Evolutionary conservation across 2,329 filamentous ascomycete species (phyloP), one percentile per base, ranked within the genome.

Genomic region (Pseudocercospora macadamiae): DNA sequence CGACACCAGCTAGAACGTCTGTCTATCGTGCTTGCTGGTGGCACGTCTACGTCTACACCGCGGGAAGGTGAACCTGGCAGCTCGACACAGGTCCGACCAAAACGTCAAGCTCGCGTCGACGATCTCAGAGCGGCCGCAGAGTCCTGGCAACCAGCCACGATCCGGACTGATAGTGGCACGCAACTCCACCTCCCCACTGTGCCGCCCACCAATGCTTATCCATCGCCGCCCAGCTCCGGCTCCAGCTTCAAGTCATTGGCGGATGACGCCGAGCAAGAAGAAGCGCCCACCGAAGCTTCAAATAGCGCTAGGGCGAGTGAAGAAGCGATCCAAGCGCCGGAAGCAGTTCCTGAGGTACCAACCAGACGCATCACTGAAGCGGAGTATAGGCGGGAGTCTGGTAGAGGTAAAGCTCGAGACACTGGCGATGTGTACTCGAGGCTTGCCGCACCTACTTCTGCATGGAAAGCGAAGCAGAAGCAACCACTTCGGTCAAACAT

Each of bases 391-490:
- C 10, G 23, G n/a, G 42, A 47, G 7, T 6, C 23, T 26, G 42
- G 42, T 26, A 47, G 23, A 18, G 19, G 9, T 47, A 26, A 28
- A 47, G 42, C 21, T 12, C 6, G 28, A 9, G n/a, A 19, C 21
- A 16, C 14, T 28, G 30, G 32, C 19, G 48, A 51, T 25, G n/a
- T 14, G 5, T 34, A 36, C 18, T 36, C 48, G 16, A 51, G 30
- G 9, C 8, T 51, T 8, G 28, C 48, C 18, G 48, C 48, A 18
- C 48, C 48, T 18, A 51, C 48, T 14, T 36, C 48, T 51, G 28
- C 48, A 14, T 51, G 48, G 48, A 51, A 51, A 25, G 48, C 48
- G 14, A 51, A 51, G 30, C 48, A 51, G 30, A 51, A 51, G 30
- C 48, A 16, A 18, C 28, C 47, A 16, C 39, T 21, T 12, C 23